Conservation (phyloP, 495 filamentous ascomycete genomes). For the Aspergillus coremiiformis region DNA sequence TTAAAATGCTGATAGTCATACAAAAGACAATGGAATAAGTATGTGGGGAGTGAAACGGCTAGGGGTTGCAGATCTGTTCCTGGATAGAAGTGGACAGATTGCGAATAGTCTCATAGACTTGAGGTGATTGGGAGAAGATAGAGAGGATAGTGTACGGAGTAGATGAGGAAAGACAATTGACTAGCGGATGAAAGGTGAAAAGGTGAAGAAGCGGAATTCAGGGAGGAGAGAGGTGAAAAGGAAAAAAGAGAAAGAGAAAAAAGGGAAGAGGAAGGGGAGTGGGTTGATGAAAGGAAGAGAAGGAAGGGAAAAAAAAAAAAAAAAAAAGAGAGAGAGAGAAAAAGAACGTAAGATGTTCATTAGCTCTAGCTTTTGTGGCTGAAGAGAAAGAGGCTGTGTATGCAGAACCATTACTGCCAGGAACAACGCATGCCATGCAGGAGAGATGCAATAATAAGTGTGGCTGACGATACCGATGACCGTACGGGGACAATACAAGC, state of each 20-base stretch:
- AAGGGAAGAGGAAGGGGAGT: background rate
- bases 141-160: conserved; percentile 1
- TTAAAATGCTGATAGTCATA: background rate
- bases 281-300: background rate
- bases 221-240: background rate
- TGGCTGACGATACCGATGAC: background rate
- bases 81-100: background rate
- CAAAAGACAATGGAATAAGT: conserved; percentile 1
- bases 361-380: background rate
- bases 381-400: too few species aligned
- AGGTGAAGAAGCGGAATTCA: conserved; percentile 7
- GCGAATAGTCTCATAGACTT: background rate
- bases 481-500: background rate
- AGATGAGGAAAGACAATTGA: background rate
- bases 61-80: background rate
- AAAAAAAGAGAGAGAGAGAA: background rate
- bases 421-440: too few species aligned
- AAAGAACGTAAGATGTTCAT: background rate
- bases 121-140: background rate
- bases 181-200: background rate
- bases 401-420: too few species aligned
- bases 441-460: too few species aligned
- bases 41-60: background rate
- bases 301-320: background rate
- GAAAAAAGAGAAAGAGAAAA: background rate